phyloP scores from a whole-genome alignment of 345 rosid species.

The Salix exigua region DNA sequence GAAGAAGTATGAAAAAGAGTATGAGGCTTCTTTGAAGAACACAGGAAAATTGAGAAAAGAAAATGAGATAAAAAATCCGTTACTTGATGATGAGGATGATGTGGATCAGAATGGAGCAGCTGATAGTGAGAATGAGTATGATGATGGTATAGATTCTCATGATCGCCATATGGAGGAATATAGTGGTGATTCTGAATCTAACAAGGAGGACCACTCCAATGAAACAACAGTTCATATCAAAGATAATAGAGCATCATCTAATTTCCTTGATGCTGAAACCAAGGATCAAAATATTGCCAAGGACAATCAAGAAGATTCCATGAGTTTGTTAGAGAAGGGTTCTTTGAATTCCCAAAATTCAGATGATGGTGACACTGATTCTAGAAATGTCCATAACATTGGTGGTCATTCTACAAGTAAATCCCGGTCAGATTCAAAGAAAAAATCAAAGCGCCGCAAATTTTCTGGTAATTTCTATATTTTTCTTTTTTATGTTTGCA shows the following conservation, averaged over 20 bases:
- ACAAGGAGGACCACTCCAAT: constrained; percentile 24
- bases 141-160: constrained; percentile 49
- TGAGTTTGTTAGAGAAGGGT: constrained; percentile 31
- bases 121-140: constrained; percentile 42
- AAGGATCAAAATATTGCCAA: constrained; percentile 35
- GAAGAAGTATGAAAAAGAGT: constrained; percentile 72
- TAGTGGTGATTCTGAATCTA: constrained; percentile 38
- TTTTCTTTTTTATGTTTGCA: not conserved
- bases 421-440: constrained; percentile 46
- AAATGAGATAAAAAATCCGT: constrained; percentile 18
- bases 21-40: constrained; percentile 64
- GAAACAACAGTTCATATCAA: not conserved
- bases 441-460: constrained; percentile 59
- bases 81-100: constrained; percentile 22
- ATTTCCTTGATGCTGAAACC: constrained; percentile 23
- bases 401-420: constrained; percentile 43
- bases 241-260: constrained; percentile 10
- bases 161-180: constrained; percentile 48
- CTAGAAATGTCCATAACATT: constrained; percentile 13
- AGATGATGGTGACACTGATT: constrained; percentile 17
- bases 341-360: constrained; percentile 20
- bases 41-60: constrained; percentile 23
- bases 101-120: constrained; percentile 26
- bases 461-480: constrained; percentile 39
- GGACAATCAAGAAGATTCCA: constrained; percentile 34